Conservation (phyloP, 192 early-diverging fungal species). For the Backusella westeae region DNA sequence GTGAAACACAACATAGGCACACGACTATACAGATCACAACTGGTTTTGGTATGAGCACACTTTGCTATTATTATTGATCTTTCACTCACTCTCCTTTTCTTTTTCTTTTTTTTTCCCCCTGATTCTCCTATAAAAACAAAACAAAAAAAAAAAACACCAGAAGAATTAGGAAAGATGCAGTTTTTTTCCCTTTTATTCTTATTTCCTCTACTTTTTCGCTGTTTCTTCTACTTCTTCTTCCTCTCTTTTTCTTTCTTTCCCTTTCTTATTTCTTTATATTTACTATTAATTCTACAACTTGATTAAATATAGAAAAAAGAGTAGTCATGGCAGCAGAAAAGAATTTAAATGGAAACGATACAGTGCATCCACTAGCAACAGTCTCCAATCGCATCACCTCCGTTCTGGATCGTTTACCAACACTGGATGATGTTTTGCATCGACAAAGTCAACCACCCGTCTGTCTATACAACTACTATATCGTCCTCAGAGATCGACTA, state of each 20-base stretch:
- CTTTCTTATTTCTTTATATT: not conserved
- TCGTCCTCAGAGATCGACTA: slow-evolving; percentile 65
- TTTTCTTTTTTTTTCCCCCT: not conserved
- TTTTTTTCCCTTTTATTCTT: not conserved
- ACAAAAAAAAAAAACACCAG: not conserved
- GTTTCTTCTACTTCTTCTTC: not conserved
- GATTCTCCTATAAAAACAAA: not conserved
- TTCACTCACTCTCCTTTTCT: not conserved
- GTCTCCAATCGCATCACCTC: slow-evolving; percentile 5
- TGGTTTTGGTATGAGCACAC: not conserved
- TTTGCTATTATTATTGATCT: not conserved
- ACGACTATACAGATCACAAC: not conserved
- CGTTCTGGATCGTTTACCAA: slow-evolving; percentile 48
- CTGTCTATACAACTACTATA: slow-evolving; percentile 75
- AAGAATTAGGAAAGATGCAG: not conserved
- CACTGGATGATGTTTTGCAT: slow-evolving; percentile 63
- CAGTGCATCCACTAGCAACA: slow-evolving; percentile 9
- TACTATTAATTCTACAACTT: not conserved
- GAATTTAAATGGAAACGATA: slow-evolving; percentile 6
- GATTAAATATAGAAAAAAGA: not conserved
- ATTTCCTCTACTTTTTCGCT: not conserved
- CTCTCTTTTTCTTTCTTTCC: not conserved
- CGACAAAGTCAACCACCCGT: slow-evolving; percentile 67
- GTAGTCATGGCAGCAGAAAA: not conserved
- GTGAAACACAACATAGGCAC: not conserved